Evolutionary conservation across 139 green algal genomes (phyloP), one percentile per base, ranked within the genome.

Genomic region (Protoeuglena noctilucae): DNA sequence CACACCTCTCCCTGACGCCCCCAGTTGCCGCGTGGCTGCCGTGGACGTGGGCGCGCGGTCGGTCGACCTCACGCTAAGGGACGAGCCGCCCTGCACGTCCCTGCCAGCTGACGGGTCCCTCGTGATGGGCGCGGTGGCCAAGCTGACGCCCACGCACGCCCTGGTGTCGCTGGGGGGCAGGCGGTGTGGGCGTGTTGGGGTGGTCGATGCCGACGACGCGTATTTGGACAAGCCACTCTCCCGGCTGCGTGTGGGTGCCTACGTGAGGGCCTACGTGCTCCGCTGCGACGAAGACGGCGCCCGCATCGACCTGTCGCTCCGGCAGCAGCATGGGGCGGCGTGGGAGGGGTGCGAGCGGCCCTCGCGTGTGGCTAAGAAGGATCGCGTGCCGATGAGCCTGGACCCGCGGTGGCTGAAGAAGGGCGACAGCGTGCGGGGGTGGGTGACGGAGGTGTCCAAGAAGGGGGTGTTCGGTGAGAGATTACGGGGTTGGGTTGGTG

Each of bases 151-250:
- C n/a, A n/a, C n/a, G n/a, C n/a, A n/a, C n/a, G n/a, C n/a, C n/a
- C n/a, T n/a, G 28, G 70, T 94, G 41, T 60, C 71, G 61, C 56
- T 94, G 19, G 65, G 67, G 1, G 24, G 22, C 0, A 46, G 54
- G 4, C 24, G 16, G 14, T 30, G 25, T 1, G 86, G 79, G 3
- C 28, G 67, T 21, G 74, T 85, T 17, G 53, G 58, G 0, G 28
- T 95, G 2, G 87, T 79, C 14, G 85, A 95, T 57, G 54, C 95
- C 0, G 74, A 84, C 40, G 82, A 94, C 41, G 28, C 0, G 0
- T 82, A 58, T 23, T 70, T 86, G 22, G 22, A 53, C 19, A 75
- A 88, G 26, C 78, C 76, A 12, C 56, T 88, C 41, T 54, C 56
- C 16, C 77, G 70, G 16, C 18, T 93, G 14, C n/a, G 28, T 19